These are phyloP conservation scores for Linum tenue DNA, from an alignment of 345 rosid species.

Conservation along the genomic window DNA sequence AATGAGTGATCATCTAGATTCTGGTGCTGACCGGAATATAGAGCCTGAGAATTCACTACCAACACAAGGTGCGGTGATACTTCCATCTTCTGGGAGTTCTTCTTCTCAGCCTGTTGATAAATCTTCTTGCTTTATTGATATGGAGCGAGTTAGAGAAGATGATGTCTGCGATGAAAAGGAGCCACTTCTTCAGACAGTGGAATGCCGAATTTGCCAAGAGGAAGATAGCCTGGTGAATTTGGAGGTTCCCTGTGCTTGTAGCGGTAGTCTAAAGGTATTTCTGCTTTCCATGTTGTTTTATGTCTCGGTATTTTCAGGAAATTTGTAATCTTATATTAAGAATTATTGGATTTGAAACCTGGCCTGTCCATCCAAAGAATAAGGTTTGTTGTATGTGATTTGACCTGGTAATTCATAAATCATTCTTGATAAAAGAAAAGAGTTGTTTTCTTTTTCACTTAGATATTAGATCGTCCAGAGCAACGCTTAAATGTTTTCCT, in stretches of 20 bases:
- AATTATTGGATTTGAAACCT: neutral
- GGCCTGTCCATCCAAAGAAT: neutral
- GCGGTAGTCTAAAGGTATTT: constrained; percentile 29
- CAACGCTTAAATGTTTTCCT: neutral
- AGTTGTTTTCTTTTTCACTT: neutral
- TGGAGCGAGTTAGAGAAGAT: constrained; percentile 17
- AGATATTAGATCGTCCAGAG: neutral
- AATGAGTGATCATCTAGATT: neutral
- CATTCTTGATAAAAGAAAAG: neutral
- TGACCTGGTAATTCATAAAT: neutral
- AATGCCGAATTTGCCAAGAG: constrained; percentile 34
- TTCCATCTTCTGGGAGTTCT: constrained; percentile 11
- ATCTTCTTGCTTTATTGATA: constrained; percentile 17
- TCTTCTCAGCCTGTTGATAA: constrained; percentile 15
- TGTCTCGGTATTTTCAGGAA: neutral
- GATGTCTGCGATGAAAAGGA: constrained; percentile 20
- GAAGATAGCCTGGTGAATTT: constrained; percentile 24
- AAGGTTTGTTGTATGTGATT: too few species aligned
- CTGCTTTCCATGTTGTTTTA: neutral
- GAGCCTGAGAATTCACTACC: constrained; percentile 2
- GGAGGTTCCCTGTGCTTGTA: constrained; percentile 31
- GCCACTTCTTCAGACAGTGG: constrained; percentile 24
- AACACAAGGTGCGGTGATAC: constrained; percentile 1
- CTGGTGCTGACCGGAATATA: constrained; percentile 8
- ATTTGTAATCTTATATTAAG: neutral